Evolutionary conservation across 2,329 filamentous ascomycete genomes (phyloP), one percentile per base, ranked within the genome.

Genomic region (Apiospora kogelbergensis): DNA sequence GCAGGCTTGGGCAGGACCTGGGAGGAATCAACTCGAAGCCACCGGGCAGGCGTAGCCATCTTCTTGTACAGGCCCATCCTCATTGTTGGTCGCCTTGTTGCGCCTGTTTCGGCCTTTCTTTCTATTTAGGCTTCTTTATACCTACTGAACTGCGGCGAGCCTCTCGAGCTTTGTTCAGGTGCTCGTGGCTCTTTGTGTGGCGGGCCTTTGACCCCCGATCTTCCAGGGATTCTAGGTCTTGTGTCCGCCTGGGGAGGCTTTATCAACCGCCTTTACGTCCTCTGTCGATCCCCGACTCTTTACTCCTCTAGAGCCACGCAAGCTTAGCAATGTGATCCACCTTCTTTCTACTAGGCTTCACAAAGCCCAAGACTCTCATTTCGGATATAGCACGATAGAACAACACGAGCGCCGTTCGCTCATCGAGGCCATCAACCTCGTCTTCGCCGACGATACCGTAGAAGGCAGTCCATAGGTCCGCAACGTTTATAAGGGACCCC

Each of bases 331-430:
- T 84, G 81, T 98, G 95, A 78, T 98, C 96, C 30, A 90, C 89
- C 84, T 97, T 97, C 84, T 95, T 97, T 81, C 91, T 93, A 76
- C 92, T 98, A 71, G 88, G 86, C 83, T 96, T 98, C 71, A 98
- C 87, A 81, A 98, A 91, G 9, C 96, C 96, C 75, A 99, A 84
- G 67, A 91, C 88, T 79, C 91, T 91, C 78, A 99, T 80, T 80
- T 99, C 96, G 0, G 95, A 93, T 71, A 98, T 80, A 6, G 89
- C 93, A 70, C 90, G 88, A 80, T 98, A 98, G 80, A 98, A 99
- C 69, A 93, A 82, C 53, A 94, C 89, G 81, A 94, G 84, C 9
- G 85, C 86, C 63, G 84, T 85, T 72, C 88, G 83, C 78, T 90
- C 88, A 64, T 85, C 82, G 9, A 81, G 74, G 4, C 77, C 83